Percentiles rank a stretch among this genome's conserved stretches.
Conservation (phyloP, 192 early-diverging fungal genomes). For the Backusella macrospora region DNA sequence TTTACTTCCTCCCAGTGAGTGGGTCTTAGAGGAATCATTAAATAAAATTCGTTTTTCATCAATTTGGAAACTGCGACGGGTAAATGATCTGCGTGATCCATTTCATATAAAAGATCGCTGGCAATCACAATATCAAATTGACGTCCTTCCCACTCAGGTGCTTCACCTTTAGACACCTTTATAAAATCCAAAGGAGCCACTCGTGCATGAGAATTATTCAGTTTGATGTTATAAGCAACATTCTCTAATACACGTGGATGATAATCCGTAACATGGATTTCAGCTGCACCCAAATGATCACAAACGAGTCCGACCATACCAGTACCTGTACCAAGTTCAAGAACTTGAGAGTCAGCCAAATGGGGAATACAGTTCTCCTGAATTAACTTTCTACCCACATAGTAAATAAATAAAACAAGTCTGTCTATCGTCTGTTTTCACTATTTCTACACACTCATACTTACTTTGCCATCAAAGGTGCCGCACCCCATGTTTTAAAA, state of each 20-base stretch:
- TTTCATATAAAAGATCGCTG: constrained; percentile 56
- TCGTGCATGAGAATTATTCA: constrained; percentile 32
- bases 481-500: constrained; percentile 61
- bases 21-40: constrained; percentile 53
- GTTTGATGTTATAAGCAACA: constrained; percentile 42
- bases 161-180: constrained; percentile 36
- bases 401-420: neutral
- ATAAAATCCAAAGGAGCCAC: constrained; percentile 48
- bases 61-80: constrained; percentile 50
- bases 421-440: neutral
- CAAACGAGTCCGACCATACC: constrained; percentile 53
- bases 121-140: constrained; percentile 49
- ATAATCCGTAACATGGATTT: constrained; percentile 52
- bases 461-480: constrained; percentile 57
- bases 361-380: constrained; percentile 33
- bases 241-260: constrained; percentile 54
- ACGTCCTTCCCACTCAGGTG: constrained; percentile 20
- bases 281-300: constrained; percentile 44
- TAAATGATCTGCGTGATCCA: constrained; percentile 53
- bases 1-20: constrained; percentile 51
- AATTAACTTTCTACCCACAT: constrained; percentile 29
- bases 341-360: constrained; percentile 37
- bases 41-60: constrained; percentile 50
- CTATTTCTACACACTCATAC: neutral
- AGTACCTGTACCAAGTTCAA: constrained; percentile 60